These are phyloP conservation scores for Larix kaempferi DNA, from an alignment of 75 land plant genomes.

Conservation along the genomic window DNA sequence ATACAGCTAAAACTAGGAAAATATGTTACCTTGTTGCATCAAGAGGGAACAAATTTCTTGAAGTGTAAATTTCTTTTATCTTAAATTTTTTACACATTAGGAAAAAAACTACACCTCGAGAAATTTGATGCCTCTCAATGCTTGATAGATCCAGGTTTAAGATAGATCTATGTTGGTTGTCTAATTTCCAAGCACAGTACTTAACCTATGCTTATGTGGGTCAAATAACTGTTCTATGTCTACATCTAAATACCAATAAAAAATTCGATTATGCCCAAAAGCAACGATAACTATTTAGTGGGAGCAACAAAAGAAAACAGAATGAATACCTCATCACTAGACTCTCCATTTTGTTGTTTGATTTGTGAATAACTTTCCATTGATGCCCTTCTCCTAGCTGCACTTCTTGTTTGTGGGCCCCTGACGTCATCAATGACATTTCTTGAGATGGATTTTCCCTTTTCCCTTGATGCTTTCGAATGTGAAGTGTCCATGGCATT, in stretches of 20 bases:
- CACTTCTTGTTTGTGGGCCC: slow-evolving; percentile 94
- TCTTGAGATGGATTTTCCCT: slow-evolving; percentile 75
- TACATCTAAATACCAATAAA: background rate
- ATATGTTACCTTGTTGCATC: too few relatives aligned
- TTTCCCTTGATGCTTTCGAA: slow-evolving; percentile 66
- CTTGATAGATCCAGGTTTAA: too few relatives aligned
- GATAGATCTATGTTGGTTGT: too few relatives aligned
- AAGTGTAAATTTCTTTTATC: too few relatives aligned
- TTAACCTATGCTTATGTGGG: too few relatives aligned
- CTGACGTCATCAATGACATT: slow-evolving; percentile 46
- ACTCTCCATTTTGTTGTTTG: slow-evolving; percentile 48
- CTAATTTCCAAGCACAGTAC: too few relatives aligned
- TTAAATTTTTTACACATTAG: too few relatives aligned
- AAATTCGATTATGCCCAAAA: background rate
- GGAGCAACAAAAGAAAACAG: background rate
- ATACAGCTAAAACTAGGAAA: too few relatives aligned
- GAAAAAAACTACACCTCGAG: too few relatives aligned
- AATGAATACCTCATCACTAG: slow-evolving; percentile 61
- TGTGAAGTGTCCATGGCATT: slow-evolving; percentile 34
- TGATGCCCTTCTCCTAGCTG: slow-evolving; percentile 85
- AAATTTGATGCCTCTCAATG: too few relatives aligned
- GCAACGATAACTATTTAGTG: background rate
- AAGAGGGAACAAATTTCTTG: too few relatives aligned
- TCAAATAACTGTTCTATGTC: too few relatives aligned
- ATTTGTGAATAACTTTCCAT: slow-evolving; percentile 52